These are phyloP conservation scores for Leccinum rimulosum DNA, from an alignment of 768 basidiomycete genomes.

Conservation along the genomic window DNA sequence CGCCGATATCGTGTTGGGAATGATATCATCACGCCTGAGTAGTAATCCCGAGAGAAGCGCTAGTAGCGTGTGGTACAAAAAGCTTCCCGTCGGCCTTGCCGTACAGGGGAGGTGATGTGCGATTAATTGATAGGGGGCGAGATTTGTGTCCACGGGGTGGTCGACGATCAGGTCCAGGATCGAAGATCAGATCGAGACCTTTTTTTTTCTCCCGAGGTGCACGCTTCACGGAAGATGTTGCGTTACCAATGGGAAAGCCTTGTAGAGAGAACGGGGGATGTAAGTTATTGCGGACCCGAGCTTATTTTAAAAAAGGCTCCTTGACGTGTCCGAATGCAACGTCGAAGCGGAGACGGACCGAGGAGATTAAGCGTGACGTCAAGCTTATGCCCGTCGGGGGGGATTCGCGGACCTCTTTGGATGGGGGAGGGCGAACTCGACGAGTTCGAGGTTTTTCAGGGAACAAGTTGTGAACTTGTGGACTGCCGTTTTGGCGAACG, in stretches of 20 bases:
- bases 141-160: background rate
- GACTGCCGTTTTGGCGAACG: background rate
- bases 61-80: background rate
- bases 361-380: slow-evolving; percentile 6
- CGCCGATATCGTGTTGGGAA: background rate
- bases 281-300: slow-evolving; percentile 5
- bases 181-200: slow-evolving; percentile 27
- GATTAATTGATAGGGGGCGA: slow-evolving; percentile 24
- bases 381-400: background rate
- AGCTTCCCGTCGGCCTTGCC: slow-evolving; percentile 7
- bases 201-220: slow-evolving; percentile 13
- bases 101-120: slow-evolving; percentile 11
- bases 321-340: slow-evolving; percentile 10
- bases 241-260: slow-evolving; percentile 10
- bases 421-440: background rate
- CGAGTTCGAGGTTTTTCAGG: background rate
- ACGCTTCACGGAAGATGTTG: slow-evolving; percentile 25
- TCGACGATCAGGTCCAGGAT: slow-evolving; percentile 32
- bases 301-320: slow-evolving; percentile 9
- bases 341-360: background rate
- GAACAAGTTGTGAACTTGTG: background rate
- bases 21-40: background rate
- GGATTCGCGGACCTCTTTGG: background rate
- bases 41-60: slow-evolving; percentile 1
- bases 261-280: background rate